Percentiles rank a stretch among this genome's conserved stretches.
These are phyloP conservation scores for Arthrobotrys sphaeroides DNA, from an alignment of 2,329 filamentous ascomycete genomes.

Conservation along the genomic window DNA sequence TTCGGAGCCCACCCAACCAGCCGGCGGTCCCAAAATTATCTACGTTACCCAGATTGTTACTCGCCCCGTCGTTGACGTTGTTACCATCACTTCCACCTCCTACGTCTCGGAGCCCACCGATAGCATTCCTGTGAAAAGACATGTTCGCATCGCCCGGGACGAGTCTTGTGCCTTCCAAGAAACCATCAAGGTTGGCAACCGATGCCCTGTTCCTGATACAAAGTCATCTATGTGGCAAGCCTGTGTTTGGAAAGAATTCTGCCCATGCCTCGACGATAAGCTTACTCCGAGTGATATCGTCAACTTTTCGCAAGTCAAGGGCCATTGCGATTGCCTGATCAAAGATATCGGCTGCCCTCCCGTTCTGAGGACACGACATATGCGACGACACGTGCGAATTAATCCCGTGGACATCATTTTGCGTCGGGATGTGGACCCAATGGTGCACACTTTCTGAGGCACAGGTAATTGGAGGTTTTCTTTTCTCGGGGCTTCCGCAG, in stretches of 20 bases:
- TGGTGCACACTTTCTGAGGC: background rate
- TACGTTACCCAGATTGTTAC: slow-evolving; percentile 33
- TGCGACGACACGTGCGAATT: slow-evolving; percentile 2
- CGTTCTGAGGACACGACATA: slow-evolving; percentile 1
- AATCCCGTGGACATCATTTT: slow-evolving; percentile 24
- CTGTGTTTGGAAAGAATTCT: slow-evolving; percentile 50
- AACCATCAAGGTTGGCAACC: slow-evolving; percentile 20
- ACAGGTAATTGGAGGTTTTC: background rate
- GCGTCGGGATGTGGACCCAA: slow-evolving; percentile 5
- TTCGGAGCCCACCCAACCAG: background rate
- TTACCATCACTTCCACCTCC: slow-evolving; percentile 18
- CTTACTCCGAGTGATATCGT: slow-evolving; percentile 31
- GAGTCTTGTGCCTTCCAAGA: slow-evolving; percentile 22
- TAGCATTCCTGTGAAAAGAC: background rate
- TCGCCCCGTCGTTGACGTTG: slow-evolving; percentile 7
- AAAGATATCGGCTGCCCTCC: slow-evolving; percentile 25
- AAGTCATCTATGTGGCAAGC: slow-evolving; percentile 31
- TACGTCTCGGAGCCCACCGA: background rate
- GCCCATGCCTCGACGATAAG: slow-evolving; percentile 37
- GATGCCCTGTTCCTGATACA: slow-evolving; percentile 22
- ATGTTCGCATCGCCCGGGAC: background rate
- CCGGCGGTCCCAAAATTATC: background rate
- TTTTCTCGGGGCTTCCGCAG: background rate
- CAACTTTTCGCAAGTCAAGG: slow-evolving; percentile 45
- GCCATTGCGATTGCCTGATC: slow-evolving; percentile 45